Evolutionary conservation across 495 filamentous ascomycete species (phyloP).

Genomic region (Xylaria scruposa): DNA sequence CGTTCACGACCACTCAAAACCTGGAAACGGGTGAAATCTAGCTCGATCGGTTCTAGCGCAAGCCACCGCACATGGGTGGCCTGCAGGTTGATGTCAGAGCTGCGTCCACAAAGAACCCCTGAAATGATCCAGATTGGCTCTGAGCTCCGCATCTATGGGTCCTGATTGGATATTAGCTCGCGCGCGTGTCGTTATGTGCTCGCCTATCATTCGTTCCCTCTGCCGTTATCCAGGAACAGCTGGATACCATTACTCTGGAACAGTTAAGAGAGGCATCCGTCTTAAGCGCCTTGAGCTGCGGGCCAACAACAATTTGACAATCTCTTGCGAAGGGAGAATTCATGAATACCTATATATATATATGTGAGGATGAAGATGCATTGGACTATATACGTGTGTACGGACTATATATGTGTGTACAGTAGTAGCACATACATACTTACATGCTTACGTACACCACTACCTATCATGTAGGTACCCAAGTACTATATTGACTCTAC

Average conservation of each 20-base stretch:
- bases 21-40: not conserved
- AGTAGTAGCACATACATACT: too few relatives aligned
- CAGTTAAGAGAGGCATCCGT: not conserved
- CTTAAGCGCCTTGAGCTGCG: not conserved
- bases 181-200: conserved; percentile 16
- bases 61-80: not conserved
- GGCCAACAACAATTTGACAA: not conserved
- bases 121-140: conserved; percentile 24
- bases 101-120: conserved; percentile 18
- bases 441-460: too few relatives aligned
- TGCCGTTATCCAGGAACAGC: not conserved
- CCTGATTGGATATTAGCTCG: conserved; percentile 18
- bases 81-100: conserved; percentile 26
- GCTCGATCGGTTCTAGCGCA: conserved; percentile 1
- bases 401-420: too few relatives aligned
- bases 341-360: not conserved
- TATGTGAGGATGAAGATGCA: not conserved
- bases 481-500: too few relatives aligned
- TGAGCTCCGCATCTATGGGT: not conserved
- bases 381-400: not conserved
- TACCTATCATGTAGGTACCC: too few relatives aligned
- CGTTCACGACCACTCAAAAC: conserved; percentile 18
- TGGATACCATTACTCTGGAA: not conserved
- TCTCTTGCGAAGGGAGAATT: not conserved
- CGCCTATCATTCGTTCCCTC: not conserved